These are phyloP conservation scores for Sarocladium brachiariae DNA, from an alignment of 2,329 filamentous ascomycete genomes.

Conservation along the genomic window DNA sequence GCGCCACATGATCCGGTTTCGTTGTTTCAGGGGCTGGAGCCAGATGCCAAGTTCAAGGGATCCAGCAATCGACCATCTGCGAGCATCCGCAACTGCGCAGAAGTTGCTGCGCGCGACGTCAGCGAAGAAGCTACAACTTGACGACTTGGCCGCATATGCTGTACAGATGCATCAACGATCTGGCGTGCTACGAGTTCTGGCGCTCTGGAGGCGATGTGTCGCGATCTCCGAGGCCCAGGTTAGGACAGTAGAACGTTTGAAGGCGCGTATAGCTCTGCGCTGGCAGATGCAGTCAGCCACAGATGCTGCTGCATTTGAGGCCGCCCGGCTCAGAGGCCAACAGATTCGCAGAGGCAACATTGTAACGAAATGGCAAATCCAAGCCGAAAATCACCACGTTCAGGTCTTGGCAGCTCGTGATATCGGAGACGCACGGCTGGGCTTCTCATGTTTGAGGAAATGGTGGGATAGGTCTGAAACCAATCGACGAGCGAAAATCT, in stretches of 20 bases:
- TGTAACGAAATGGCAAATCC: slow-evolving; percentile 18
- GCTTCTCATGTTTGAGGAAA: slow-evolving; percentile 19
- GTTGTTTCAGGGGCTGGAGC: slow-evolving; percentile 31
- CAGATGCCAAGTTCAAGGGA: slow-evolving; percentile 24
- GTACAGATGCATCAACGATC: background rate
- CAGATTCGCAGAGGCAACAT: slow-evolving; percentile 10
- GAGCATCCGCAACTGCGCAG: slow-evolving; percentile 21
- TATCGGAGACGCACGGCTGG: slow-evolving; percentile 14
- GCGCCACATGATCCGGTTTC: slow-evolving; percentile 59
- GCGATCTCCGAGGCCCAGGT: background rate
- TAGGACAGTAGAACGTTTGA: background rate
- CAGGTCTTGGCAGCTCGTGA: slow-evolving; percentile 12
- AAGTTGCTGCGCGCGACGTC: slow-evolving; percentile 26
- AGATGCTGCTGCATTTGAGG: slow-evolving; percentile 15
- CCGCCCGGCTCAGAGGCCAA: slow-evolving; percentile 10
- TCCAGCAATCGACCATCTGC: slow-evolving; percentile 24
- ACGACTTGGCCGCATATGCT: background rate
- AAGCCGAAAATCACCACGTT: slow-evolving; percentile 6
- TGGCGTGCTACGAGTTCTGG: background rate
- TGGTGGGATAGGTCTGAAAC: slow-evolving; percentile 26
- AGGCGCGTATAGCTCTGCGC: background rate
- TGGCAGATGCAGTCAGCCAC: slow-evolving; percentile 11
- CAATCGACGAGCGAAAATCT: slow-evolving; percentile 18
- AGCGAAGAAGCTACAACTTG: slow-evolving; percentile 16
- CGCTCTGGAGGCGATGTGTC: background rate